Percentiles rank a stretch among this genome's conserved stretches.
phyloP scores from a whole-genome alignment of 176 grass and related monocot genomes.

The Sorghum bicolor region DNA sequence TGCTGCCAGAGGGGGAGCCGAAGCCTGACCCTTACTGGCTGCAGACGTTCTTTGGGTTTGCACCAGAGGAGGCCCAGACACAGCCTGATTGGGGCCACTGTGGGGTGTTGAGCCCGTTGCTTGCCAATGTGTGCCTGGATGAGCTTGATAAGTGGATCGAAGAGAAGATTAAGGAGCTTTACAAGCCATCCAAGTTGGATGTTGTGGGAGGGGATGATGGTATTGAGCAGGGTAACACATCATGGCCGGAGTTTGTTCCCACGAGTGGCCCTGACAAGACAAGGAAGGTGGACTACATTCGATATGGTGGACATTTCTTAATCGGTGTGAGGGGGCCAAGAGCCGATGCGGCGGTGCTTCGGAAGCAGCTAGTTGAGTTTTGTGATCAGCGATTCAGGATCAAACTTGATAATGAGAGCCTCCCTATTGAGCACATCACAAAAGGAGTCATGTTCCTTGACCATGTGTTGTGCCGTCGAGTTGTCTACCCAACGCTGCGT shows the following conservation, averaged over 20 bases:
- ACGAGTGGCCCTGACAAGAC: slow-evolving; percentile 93
- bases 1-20: slow-evolving; percentile 83
- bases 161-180: slow-evolving; percentile 79
- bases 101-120: slow-evolving; percentile 73
- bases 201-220: slow-evolving; percentile 54
- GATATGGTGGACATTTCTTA: slow-evolving; percentile 87
- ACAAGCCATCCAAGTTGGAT: slow-evolving; percentile 80
- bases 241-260: slow-evolving; percentile 96
- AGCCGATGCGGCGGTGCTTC: slow-evolving; percentile 74
- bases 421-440: slow-evolving; percentile 93
- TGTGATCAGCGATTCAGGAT: slow-evolving; percentile 76
- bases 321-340: slow-evolving; percentile 80
- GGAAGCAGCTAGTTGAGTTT: slow-evolving; percentile 88
- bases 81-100: slow-evolving; percentile 90
- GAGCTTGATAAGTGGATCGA: slow-evolving; percentile 95
- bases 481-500: slow-evolving; percentile 90
- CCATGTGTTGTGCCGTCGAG: slow-evolving; percentile 86
- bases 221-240: slow-evolving; percentile 77
- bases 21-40: slow-evolving; percentile 97
- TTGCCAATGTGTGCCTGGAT: slow-evolving; percentile 80
- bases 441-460: slow-evolving; percentile 99
- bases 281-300: slow-evolving; percentile 86
- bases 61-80: slow-evolving; percentile 69
- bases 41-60: slow-evolving; percentile 92
- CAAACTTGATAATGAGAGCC: slow-evolving; percentile 89